phyloP scores from a whole-genome alignment of 306 rosid species.

The Cucurbita argyrosperma region DNA sequence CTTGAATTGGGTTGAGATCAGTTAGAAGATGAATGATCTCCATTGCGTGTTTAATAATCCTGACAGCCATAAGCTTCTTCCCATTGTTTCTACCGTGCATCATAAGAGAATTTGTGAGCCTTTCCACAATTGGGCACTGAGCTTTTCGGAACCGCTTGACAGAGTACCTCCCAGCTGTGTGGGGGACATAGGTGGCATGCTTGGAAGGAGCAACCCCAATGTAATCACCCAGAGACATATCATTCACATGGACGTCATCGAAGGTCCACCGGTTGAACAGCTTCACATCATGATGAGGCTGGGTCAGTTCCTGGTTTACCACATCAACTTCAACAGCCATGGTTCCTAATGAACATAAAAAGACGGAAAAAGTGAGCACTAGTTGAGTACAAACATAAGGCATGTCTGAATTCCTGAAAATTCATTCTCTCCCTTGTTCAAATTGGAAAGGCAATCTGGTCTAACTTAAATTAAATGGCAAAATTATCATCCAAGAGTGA shows the following conservation, averaged over 20 bases:
- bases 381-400: background rate
- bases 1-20: slow-evolving; percentile 3
- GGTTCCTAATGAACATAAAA: background rate
- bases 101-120: slow-evolving; percentile 6
- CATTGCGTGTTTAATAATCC: slow-evolving; percentile 3
- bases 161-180: slow-evolving; percentile 6
- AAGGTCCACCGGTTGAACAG: slow-evolving; percentile 3
- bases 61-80: slow-evolving; percentile 5
- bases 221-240: background rate
- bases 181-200: slow-evolving; percentile 4
- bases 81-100: slow-evolving; percentile 5
- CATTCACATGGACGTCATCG: background rate
- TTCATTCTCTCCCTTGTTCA: background rate
- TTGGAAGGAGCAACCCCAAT: slow-evolving; percentile 1
- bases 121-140: slow-evolving; percentile 5
- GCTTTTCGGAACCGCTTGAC: slow-evolving; percentile 1
- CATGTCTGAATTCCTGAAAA: background rate
- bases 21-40: slow-evolving; percentile 5
- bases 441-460: background rate
- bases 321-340: slow-evolving; percentile 1
- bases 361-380: background rate
- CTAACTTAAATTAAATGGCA: background rate
- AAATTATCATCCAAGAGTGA: background rate
- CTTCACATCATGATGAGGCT: background rate
- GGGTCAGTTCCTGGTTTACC: background rate